A percentile compares a stretch with the other conserved stretches of the same genome.
Evolutionary conservation across 2,329 filamentous ascomycete species (phyloP).

Genomic region (Rutstroemia sydowiana): DNA sequence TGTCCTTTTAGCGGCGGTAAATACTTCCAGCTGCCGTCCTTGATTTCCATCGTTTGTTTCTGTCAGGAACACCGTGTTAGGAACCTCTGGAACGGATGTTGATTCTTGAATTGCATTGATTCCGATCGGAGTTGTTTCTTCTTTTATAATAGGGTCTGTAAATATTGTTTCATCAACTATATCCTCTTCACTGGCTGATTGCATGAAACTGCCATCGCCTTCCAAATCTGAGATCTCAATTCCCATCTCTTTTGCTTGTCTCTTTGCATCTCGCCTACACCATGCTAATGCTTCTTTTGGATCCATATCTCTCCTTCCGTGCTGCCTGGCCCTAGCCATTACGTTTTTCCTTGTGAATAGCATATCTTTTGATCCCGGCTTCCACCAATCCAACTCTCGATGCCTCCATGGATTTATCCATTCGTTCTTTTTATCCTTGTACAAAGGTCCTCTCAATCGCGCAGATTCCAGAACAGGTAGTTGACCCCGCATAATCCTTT

Average conservation of each 20-base stretch:
- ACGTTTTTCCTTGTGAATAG: constrained; percentile 20
- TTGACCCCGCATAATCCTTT: constrained; percentile 49
- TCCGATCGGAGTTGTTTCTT: background rate
- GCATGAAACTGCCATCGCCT: background rate
- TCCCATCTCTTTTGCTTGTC: constrained; percentile 12
- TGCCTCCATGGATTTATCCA: constrained; percentile 47
- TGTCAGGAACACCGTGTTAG: background rate
- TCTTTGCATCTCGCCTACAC: constrained; percentile 16
- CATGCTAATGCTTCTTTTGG: constrained; percentile 20
- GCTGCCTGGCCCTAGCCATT: constrained; percentile 15
- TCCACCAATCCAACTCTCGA: constrained; percentile 20
- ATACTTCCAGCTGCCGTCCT: background rate
- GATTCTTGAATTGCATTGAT: background rate
- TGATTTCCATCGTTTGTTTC: background rate
- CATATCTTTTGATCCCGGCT: constrained; percentile 20
- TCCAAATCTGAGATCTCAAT: background rate
- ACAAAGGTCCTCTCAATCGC: constrained; percentile 53
- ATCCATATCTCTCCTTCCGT: constrained; percentile 19
- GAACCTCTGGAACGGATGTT: background rate
- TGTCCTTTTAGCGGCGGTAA: constrained; percentile 16
- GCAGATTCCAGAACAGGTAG: constrained; percentile 53
- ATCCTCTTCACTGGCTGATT: background rate
- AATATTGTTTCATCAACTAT: background rate
- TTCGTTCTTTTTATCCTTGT: constrained; percentile 34
- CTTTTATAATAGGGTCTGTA: background rate